Evolutionary conservation across 2,329 filamentous ascomycete species (phyloP).

Genomic region (Aspergillus neoniger): DNA sequence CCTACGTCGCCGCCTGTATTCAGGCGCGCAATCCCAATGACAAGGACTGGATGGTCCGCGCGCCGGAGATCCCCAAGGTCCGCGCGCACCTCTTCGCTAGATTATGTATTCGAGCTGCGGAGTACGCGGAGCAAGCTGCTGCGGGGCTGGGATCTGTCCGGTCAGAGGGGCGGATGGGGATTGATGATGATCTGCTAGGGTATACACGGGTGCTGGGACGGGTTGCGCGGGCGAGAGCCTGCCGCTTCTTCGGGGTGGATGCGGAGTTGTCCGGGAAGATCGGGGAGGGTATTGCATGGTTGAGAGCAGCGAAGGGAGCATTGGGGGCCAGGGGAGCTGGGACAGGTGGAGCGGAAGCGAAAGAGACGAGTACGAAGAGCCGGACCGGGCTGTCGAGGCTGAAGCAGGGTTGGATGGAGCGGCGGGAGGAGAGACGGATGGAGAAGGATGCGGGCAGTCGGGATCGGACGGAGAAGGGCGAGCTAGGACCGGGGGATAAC

Average conservation of each 20-base stretch:
- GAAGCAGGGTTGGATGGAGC: slow-evolving; percentile 74
- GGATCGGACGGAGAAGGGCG: slow-evolving; percentile 32
- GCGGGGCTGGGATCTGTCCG: slow-evolving; percentile 50
- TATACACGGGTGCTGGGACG: slow-evolving; percentile 76
- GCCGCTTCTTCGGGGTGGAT: slow-evolving; percentile 87
- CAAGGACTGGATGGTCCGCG: slow-evolving; percentile 95
- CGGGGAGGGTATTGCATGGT: slow-evolving; percentile 84
- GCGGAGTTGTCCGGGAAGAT: slow-evolving; percentile 79
- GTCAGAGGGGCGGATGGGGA: slow-evolving; percentile 27
- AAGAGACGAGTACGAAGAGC: slow-evolving; percentile 33
- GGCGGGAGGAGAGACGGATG: slow-evolving; percentile 74
- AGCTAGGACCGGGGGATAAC: slow-evolving; percentile 63
- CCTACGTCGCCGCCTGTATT: slow-evolving; percentile 79
- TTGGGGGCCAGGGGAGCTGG: slow-evolving; percentile 63
- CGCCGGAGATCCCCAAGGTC: slow-evolving; percentile 84
- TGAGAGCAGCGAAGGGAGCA: slow-evolving; percentile 73
- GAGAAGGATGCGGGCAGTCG: slow-evolving; percentile 62
- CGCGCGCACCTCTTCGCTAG: slow-evolving; percentile 85
- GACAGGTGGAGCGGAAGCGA: slow-evolving; percentile 44
- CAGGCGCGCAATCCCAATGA: slow-evolving; percentile 80
- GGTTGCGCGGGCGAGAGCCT: slow-evolving; percentile 79
- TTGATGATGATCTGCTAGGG: slow-evolving; percentile 66
- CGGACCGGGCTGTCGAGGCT: slow-evolving; percentile 53
- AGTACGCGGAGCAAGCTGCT: slow-evolving; percentile 76
- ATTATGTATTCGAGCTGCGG: slow-evolving; percentile 81